These are phyloP conservation scores for Ascochyta lentis DNA, from an alignment of 2,329 filamentous ascomycete genomes.

Conservation along the genomic window DNA sequence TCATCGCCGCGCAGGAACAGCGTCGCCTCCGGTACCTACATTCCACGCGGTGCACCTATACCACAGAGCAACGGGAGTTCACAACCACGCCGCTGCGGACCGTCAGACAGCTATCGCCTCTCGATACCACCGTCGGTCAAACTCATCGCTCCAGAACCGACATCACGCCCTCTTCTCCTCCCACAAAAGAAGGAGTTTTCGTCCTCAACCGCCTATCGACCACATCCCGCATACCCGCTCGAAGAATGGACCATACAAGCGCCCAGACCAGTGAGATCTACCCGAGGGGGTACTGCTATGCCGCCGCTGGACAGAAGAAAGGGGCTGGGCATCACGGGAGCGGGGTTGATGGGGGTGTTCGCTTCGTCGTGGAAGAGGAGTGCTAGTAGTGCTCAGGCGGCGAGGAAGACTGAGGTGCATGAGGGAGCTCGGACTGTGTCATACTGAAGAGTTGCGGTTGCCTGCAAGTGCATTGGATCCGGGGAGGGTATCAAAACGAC, in stretches of 20 bases:
- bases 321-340: slow-evolving; percentile 9
- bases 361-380: slow-evolving; percentile 35
- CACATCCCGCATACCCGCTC: slow-evolving; percentile 32
- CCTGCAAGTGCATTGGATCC: no score
- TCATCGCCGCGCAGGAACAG: not conserved
- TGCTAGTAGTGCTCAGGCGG: not conserved
- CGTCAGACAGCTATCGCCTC: slow-evolving; percentile 25
- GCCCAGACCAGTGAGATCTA: slow-evolving; percentile 37
- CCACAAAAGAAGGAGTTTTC: slow-evolving; percentile 26
- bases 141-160: slow-evolving; percentile 21
- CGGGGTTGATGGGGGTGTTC: slow-evolving; percentile 31
- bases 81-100: slow-evolving; percentile 7
- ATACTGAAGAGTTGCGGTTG: not conserved
- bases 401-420: not conserved
- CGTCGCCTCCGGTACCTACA: slow-evolving; percentile 15
- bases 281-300: slow-evolving; percentile 29
- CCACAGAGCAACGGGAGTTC: not conserved
- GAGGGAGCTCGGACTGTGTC: slow-evolving; percentile 2
- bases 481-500: no score
- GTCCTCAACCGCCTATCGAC: slow-evolving; percentile 27
- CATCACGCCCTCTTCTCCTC: slow-evolving; percentile 22
- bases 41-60: slow-evolving; percentile 22
- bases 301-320: slow-evolving; percentile 25
- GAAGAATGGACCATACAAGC: slow-evolving; percentile 37
- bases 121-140: slow-evolving; percentile 34